Conservation (phyloP, 192 early-diverging fungal species). For the Diversispora epigaea region DNA sequence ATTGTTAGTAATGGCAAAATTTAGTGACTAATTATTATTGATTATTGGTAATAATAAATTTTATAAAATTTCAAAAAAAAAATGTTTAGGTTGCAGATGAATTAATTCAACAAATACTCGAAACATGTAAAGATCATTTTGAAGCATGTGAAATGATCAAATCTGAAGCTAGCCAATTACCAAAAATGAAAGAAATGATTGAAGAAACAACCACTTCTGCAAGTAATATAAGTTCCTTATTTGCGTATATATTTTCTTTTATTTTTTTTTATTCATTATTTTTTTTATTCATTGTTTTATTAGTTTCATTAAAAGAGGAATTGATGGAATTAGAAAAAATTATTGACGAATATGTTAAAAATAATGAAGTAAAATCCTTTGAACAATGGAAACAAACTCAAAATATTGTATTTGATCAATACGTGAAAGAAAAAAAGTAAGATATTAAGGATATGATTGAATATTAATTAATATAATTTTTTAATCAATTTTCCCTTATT, state of each 20-base stretch:
- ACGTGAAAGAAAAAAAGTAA: slow-evolving; percentile 11
- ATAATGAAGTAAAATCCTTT: not conserved
- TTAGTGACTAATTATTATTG: no score
- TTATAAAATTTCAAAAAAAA: no score
- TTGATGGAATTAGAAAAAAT: slow-evolving; percentile 24
- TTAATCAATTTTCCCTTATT: not conserved
- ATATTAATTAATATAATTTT: not conserved
- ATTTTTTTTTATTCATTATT: not conserved
- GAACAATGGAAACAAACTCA: slow-evolving; percentile 25
- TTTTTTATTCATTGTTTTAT: not conserved
- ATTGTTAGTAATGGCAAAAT: no score
- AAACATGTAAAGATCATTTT: slow-evolving; percentile 27
- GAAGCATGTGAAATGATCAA: slow-evolving; percentile 24
- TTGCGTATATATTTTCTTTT: not conserved
- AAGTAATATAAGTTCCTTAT: not conserved
- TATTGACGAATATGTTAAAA: slow-evolving; percentile 22
- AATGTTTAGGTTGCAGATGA: slow-evolving; percentile 27
- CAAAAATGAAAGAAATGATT: slow-evolving; percentile 22
- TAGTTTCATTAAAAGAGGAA: slow-evolving; percentile 27
- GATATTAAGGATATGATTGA: not conserved
- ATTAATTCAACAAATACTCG: not conserved
- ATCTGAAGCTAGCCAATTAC: slow-evolving; percentile 26
- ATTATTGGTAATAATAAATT: no score
- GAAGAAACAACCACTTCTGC: slow-evolving; percentile 12
- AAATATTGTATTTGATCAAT: slow-evolving; percentile 3